phyloP scores from a whole-genome alignment of 139 green algal genomes.

The Chlamydomonas schloesseri region DNA sequence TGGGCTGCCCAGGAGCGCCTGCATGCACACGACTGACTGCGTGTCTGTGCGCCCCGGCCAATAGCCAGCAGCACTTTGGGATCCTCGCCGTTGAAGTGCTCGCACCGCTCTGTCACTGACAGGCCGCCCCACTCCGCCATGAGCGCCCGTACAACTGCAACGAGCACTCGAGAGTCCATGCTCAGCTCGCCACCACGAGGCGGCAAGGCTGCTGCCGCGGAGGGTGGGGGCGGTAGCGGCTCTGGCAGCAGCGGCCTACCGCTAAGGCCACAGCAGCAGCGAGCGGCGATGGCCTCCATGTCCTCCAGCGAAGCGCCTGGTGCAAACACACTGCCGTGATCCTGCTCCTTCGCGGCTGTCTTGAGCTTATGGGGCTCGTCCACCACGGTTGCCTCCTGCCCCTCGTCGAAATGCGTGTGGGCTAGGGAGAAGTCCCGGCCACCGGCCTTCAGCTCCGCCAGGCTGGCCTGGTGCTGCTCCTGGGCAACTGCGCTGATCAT shows the following conservation, averaged over 20 bases:
- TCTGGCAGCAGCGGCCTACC: not conserved
- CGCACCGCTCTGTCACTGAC: not conserved
- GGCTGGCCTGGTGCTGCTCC: not conserved
- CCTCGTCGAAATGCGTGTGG: not conserved
- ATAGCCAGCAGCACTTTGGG: conserved; percentile 1
- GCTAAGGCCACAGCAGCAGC: not conserved
- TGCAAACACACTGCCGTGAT: not conserved
- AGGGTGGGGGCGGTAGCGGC: not conserved
- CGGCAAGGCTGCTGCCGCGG: not conserved
- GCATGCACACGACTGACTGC: not conserved
- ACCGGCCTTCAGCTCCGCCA: not conserved
- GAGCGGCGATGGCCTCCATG: not conserved
- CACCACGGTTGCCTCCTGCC: not conserved
- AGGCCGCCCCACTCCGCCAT: not conserved
- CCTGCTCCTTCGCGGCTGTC: not conserved
- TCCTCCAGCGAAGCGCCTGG: not conserved
- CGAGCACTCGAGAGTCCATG: not conserved
- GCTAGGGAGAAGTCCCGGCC: not conserved
- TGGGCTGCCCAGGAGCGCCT: not conserved
- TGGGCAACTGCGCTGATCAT: not conserved
- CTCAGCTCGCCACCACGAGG: not conserved
- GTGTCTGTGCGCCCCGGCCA: not conserved
- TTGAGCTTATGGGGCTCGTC: not conserved
- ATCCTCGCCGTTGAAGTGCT: not conserved
- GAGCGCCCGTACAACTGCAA: not conserved